Evolutionary conservation across 2,329 filamentous ascomycete genomes (phyloP).

Genomic region (Diaporthe vexans): DNA sequence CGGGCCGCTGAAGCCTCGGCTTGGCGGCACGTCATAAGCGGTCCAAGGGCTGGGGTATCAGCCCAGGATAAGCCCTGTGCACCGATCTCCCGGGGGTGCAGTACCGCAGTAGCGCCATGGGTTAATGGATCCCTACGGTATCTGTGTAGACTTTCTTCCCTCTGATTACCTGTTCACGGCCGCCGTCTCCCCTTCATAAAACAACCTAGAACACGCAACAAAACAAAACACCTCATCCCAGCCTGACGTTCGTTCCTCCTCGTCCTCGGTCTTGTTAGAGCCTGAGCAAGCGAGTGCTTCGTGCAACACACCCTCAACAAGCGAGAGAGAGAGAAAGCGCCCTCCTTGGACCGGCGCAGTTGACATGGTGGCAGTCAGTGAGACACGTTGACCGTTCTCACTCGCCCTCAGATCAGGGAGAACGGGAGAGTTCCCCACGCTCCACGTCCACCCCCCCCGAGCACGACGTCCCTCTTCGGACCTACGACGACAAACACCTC

Average conservation of each 20-base stretch:
- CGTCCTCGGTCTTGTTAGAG: conserved; percentile 32
- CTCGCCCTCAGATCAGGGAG: background rate
- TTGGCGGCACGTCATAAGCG: conserved; percentile 35
- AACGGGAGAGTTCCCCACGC: background rate
- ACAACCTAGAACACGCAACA: background rate
- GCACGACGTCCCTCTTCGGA: background rate
- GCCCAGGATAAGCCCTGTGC: conserved; percentile 35
- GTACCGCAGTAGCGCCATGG: background rate
- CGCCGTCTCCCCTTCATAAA: background rate
- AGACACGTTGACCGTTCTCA: conserved; percentile 32
- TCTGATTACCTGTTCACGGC: background rate
- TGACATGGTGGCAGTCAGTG: conserved; percentile 28
- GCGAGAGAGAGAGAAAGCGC: background rate
- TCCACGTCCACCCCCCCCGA: background rate
- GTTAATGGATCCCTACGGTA: conserved; percentile 1
- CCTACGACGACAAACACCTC: background rate
- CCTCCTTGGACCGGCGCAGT: conserved; percentile 2
- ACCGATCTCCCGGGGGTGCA: background rate
- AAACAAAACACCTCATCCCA: conserved; percentile 5
- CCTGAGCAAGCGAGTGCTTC: conserved; percentile 22
- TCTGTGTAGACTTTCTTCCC: conserved; percentile 8
- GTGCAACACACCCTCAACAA: conserved; percentile 1
- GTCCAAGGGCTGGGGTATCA: conserved; percentile 4
- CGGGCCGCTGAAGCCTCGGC: conserved; percentile 8
- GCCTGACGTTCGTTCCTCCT: conserved; percentile 21